Evolutionary conservation across 2,329 filamentous ascomycete genomes (phyloP).

Genomic region (Exophiala mesophila): DNA sequence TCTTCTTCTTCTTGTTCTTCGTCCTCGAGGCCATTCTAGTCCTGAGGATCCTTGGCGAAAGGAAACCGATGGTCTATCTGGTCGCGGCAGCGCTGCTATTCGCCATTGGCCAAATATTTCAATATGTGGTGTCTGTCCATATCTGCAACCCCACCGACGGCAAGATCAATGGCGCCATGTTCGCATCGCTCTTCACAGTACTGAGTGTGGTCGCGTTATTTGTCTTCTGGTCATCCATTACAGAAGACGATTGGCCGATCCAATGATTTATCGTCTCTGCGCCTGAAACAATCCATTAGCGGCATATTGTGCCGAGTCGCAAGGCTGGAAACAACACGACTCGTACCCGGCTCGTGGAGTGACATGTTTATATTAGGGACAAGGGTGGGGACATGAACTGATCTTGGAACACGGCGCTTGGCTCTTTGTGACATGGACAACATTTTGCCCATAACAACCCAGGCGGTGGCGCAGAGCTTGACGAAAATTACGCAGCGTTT

Average conservation of each 20-base stretch:
- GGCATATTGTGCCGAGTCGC: background rate
- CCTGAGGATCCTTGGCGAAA: constrained; percentile 77
- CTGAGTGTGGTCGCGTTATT: constrained; percentile 77
- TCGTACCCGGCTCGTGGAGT: too few relatives aligned
- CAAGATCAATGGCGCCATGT: constrained; percentile 87
- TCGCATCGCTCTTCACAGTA: constrained; percentile 88
- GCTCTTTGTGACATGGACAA: too few relatives aligned
- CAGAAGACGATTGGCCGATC: constrained; percentile 92
- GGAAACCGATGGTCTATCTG: constrained; percentile 87
- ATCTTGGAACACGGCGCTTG: too few relatives aligned
- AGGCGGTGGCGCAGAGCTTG: constrained; percentile 11
- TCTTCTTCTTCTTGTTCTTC: constrained; percentile 87
- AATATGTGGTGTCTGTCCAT: constrained; percentile 86
- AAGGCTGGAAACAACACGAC: too few relatives aligned
- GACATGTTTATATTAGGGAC: too few relatives aligned
- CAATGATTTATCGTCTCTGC: too few relatives aligned
- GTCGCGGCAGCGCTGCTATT: constrained; percentile 71
- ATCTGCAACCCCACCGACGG: constrained; percentile 79
- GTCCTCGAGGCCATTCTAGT: constrained; percentile 79
- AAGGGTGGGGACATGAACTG: too few relatives aligned
- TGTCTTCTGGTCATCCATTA: constrained; percentile 98
- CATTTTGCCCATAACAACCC: too few relatives aligned
- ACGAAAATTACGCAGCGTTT: constrained; percentile 22
- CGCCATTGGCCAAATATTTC: constrained; percentile 89
- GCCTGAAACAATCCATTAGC: too few relatives aligned